phyloP scores from a whole-genome alignment of 768 basidiomycete species.

The Pulveroboletus ravenelii region DNA sequence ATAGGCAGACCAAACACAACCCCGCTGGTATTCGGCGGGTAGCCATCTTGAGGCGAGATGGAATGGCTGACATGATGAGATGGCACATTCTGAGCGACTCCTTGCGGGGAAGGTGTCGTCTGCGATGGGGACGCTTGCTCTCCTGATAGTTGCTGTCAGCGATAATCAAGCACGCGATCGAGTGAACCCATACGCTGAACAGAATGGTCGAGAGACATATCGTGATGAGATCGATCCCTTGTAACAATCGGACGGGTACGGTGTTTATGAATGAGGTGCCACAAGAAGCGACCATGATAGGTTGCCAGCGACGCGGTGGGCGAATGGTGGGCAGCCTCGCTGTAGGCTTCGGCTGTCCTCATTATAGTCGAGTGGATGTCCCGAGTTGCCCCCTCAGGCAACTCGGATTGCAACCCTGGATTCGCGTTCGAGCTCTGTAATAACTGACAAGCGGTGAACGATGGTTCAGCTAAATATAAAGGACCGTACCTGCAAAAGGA shows the following conservation, averaged over 20 bases:
- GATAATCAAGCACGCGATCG: not conserved
- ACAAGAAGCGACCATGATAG: constrained; percentile 76
- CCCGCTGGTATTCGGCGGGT: constrained; percentile 10
- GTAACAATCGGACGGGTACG: constrained; percentile 43
- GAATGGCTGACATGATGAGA: constrained; percentile 16
- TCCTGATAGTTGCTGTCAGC: constrained; percentile 17
- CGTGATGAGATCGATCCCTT: constrained; percentile 36
- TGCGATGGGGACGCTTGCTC: constrained; percentile 21
- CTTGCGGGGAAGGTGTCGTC: constrained; percentile 22
- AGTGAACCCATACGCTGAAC: constrained; percentile 41
- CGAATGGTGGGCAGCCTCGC: constrained; percentile 60
- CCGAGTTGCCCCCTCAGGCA: constrained; percentile 55
- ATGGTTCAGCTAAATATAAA: not conserved
- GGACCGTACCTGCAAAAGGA: constrained; percentile 60
- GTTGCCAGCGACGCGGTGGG: constrained; percentile 62
- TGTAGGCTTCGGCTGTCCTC: constrained; percentile 73
- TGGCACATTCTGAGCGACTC: constrained; percentile 6
- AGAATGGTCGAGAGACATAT: constrained; percentile 50
- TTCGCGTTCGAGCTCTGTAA: constrained; percentile 59
- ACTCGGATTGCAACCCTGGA: constrained; percentile 52
- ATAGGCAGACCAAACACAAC: constrained; percentile 11
- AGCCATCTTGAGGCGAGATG: constrained; percentile 18
- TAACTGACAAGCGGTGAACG: constrained; percentile 42
- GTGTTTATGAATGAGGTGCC: constrained; percentile 60
- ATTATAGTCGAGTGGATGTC: constrained; percentile 65